Evolutionary conservation across 2,329 filamentous ascomycete genomes (phyloP), one percentile per base, ranked within the genome.

Genomic region (Aspergillus novoparasiticus): DNA sequence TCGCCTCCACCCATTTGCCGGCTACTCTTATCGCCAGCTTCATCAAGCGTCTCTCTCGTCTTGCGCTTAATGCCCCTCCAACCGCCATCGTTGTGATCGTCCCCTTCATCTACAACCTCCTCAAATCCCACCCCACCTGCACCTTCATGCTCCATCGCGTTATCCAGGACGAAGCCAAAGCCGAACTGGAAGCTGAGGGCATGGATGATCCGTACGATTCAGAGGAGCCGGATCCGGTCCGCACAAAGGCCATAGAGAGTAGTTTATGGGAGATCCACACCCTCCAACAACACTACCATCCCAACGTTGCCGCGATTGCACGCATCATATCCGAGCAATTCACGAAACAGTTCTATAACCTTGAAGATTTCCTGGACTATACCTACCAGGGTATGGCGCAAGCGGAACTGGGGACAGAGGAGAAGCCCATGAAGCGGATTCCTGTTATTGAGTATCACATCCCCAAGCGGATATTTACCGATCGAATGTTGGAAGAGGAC

Each of bases 301-400:
- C 96, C 16, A 99, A 98, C 71, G 93, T 99, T 28, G 94, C 94
- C 0, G 95, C 94, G 3, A 88, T 99, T 69, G 90, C 93, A 51
- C 95, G 93, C 78, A 97, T 99, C 67, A 88, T 99, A 62, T 92
- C 92, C 2, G 93, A 98, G 79, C 95, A 98, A 76, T 99, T 98
- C 77, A 99, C 95, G 2, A 99, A 99, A 81, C 89, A 93, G 69
- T 86, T 90, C 3, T 99, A 98, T 79, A 95, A 93, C 71, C 81
- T 97, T n/a, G 95, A 99, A 75, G 95, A 99, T 75, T 99, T 99
- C 78, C 81, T 98, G 55, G 95, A 99, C 74, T 93, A 98, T 76
- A 94, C 92, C 0, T 99, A 98, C 78, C 76, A 79, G 62, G 80
- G 78, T 10, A 87, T 99, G 75, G 80, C 98, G 50, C 92, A 95